Evolutionary conservation across 116 monocot genomes (phyloP).

Genomic region (Thalassia testudinum): DNA sequence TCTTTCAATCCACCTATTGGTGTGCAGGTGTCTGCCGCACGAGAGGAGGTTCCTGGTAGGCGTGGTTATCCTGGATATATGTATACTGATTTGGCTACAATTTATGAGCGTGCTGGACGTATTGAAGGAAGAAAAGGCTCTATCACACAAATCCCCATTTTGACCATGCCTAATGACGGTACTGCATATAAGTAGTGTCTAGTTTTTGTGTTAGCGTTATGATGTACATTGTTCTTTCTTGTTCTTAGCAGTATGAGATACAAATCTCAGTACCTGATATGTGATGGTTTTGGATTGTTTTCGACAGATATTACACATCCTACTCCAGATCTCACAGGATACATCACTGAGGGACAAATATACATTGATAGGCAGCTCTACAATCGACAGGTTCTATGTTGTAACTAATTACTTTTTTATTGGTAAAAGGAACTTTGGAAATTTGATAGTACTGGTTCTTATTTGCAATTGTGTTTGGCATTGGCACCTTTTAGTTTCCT

Average conservation of each 20-base stretch:
- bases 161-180: conserved; percentile 99
- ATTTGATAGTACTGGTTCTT: not conserved
- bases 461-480: not conserved
- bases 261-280: not conserved
- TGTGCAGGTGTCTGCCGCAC: conserved; percentile 85
- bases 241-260: not conserved
- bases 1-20: no score
- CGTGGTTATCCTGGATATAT: conserved; percentile 99
- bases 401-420: no score
- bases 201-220: not conserved
- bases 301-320: conserved; percentile 98
- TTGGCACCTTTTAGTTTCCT: not conserved
- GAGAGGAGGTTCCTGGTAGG: conserved; percentile 98
- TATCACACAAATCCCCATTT: conserved; percentile 95
- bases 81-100: conserved; percentile 99
- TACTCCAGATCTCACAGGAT: conserved; percentile 98
- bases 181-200: conserved; percentile 1
- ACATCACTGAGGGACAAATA: conserved; percentile 98
- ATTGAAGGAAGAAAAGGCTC: conserved; percentile 99
- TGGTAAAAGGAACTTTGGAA: no score
- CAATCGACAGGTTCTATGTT: conserved; percentile 72
- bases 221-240: not conserved
- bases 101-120: conserved; percentile 98
- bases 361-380: conserved; percentile 98
- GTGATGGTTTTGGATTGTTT: not conserved